A percentile compares a stretch with the other conserved stretches of the same genome.
These are phyloP conservation scores for Bipolaris victoriae DNA, from an alignment of 2,329 filamentous ascomycete genomes.

Conservation along the genomic window DNA sequence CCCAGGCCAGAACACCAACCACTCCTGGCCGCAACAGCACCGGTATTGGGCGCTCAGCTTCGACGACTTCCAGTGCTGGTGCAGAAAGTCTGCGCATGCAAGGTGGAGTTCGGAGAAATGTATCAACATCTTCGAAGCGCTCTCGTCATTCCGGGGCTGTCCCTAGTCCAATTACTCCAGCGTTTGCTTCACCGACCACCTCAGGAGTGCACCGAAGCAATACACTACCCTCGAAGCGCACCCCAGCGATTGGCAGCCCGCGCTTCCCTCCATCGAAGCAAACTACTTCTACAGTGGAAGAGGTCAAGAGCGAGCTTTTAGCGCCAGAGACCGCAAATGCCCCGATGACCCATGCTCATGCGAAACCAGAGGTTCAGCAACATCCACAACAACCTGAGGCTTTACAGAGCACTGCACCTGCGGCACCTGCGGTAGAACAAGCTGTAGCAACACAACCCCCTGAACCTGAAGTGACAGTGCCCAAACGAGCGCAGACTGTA, in stretches of 20 bases:
- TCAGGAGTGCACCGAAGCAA: slow-evolving; percentile 79
- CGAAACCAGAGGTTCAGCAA: slow-evolving; percentile 17
- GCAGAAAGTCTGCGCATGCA: slow-evolving; percentile 85
- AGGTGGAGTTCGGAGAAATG: slow-evolving; percentile 81
- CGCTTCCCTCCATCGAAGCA: slow-evolving; percentile 52
- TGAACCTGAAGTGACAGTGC: slow-evolving; percentile 16
- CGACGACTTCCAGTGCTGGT: slow-evolving; percentile 71
- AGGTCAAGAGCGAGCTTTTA: slow-evolving; percentile 29
- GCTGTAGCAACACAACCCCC: slow-evolving; percentile 14
- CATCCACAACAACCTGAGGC: slow-evolving; percentile 1
- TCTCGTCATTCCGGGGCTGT: slow-evolving; percentile 76
- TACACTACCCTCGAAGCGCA: slow-evolving; percentile 90
- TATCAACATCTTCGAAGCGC: slow-evolving; percentile 88
- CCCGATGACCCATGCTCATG: slow-evolving; percentile 15
- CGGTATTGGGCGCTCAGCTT: slow-evolving; percentile 75
- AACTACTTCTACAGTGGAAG: slow-evolving; percentile 54
- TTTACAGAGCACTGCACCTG: slow-evolving; percentile 1
- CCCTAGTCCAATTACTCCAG: slow-evolving; percentile 63
- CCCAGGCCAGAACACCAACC: slow-evolving; percentile 57
- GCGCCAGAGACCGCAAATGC: slow-evolving; percentile 24
- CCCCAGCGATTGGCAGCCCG: slow-evolving; percentile 65
- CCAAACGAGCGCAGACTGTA: slow-evolving; percentile 29
- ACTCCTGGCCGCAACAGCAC: slow-evolving; percentile 59
- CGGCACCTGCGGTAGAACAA: slow-evolving; percentile 11
- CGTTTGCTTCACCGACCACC: slow-evolving; percentile 48